A percentile compares a stretch with the other conserved stretches of the same genome.
phyloP scores from a whole-genome alignment of 257 asterid genomes.

The Leonotis leonurus region DNA sequence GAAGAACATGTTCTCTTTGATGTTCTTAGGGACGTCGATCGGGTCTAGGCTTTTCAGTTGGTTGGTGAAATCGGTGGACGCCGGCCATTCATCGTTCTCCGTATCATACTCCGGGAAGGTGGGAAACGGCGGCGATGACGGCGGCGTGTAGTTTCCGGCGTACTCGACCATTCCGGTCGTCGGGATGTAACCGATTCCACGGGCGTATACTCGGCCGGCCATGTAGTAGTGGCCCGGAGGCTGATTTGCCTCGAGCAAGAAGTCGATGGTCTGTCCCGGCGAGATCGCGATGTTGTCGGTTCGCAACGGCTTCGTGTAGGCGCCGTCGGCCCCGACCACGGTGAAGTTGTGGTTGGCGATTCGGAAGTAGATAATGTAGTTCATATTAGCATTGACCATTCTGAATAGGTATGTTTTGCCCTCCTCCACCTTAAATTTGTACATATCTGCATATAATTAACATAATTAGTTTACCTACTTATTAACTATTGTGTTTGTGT shows the following conservation, averaged over 20 bases:
- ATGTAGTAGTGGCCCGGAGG: not conserved
- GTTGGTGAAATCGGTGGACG: not conserved
- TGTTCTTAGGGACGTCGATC: not conserved
- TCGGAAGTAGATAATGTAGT: not conserved
- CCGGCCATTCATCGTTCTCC: no score
- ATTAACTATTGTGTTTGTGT: no score
- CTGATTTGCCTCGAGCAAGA: not conserved
- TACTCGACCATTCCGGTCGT: not conserved
- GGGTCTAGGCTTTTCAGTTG: not conserved
- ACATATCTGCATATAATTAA: not conserved
- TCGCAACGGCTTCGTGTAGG: not conserved
- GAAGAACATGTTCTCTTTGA: not conserved
- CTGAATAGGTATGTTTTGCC: not conserved
- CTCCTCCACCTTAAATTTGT: not conserved
- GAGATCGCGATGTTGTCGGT: not conserved
- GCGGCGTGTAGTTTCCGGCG: not conserved
- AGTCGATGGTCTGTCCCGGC: not conserved
- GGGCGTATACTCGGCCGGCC: not conserved
- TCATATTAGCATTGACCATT: constrained; percentile 3
- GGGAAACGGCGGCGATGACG: not conserved
- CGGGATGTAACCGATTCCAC: not conserved
- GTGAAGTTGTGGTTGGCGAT: constrained; percentile 11
- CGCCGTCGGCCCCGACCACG: constrained; percentile 8
- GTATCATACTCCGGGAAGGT: not conserved
- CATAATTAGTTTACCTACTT: no score